A percentile compares a stretch with the other conserved stretches of the same genome.
These are phyloP conservation scores for Gracilaria domingensis DNA, from an alignment of 23 red algal species.

Conservation along the genomic window DNA sequence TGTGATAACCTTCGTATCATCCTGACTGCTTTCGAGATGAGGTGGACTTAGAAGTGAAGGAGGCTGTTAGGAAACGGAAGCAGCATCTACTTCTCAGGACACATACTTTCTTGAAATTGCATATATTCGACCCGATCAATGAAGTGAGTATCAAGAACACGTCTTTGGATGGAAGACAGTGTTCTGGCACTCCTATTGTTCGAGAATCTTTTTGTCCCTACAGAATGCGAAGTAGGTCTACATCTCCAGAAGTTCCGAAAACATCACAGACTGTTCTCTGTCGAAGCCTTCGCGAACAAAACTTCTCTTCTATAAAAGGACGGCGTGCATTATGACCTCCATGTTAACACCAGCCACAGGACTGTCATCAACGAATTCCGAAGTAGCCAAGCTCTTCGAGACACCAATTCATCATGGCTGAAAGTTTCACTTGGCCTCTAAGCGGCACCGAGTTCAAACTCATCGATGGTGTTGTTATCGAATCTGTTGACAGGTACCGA, in stretches of 20 bases:
- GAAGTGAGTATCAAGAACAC: neutral
- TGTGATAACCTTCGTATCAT: neutral
- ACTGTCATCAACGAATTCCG: neutral
- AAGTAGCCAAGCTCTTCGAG: conserved; percentile 36
- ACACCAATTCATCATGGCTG: conserved; percentile 36
- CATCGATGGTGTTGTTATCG: conserved; percentile 28
- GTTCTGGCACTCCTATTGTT: neutral
- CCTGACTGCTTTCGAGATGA: neutral
- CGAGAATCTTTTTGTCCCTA: neutral
- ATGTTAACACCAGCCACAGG: neutral
- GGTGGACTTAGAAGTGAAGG: neutral
- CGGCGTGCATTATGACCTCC: neutral
- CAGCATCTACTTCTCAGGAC: neutral
- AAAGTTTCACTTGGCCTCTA: conserved; percentile 15
- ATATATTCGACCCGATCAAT: neutral
- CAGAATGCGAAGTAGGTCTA: neutral
- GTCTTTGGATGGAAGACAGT: neutral
- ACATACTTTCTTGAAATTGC: neutral
- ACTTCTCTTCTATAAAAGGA: neutral
- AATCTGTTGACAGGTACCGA: conserved; percentile 48
- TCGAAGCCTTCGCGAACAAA: neutral
- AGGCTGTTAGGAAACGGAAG: neutral
- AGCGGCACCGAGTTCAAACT: neutral
- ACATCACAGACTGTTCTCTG: neutral
- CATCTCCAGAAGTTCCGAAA: neutral